These are phyloP conservation scores for Paratinospora sagittata DNA, from an alignment of 164 flowering plant species.

Conservation along the genomic window DNA sequence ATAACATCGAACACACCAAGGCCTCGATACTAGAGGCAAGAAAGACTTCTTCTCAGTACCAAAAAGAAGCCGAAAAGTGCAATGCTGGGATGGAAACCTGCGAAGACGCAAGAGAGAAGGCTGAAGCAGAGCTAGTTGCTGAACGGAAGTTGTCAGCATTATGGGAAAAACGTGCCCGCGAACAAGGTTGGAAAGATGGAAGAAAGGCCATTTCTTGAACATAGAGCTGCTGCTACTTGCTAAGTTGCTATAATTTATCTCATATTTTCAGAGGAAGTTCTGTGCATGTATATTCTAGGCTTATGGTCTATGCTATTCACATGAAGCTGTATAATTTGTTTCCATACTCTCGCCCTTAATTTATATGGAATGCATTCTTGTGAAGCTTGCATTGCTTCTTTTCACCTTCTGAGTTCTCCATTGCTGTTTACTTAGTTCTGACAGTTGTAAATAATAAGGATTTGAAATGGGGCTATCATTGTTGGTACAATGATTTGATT, in stretches of 20 bases:
- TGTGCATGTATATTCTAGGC: neutral
- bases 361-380: neutral
- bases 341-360: neutral
- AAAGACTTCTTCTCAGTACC: conserved; percentile 42
- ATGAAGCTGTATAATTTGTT: conserved; percentile 3
- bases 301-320: conserved; percentile 6
- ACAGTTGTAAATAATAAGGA: neutral
- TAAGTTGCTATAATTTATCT: neutral
- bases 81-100: conserved; percentile 47
- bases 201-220: conserved; percentile 11
- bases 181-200: conserved; percentile 42
- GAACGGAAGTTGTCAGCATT: conserved; percentile 41
- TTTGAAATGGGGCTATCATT: neutral
- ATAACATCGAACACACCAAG: conserved; percentile 29
- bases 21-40: conserved; percentile 26
- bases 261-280: neutral
- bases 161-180: conserved; percentile 61
- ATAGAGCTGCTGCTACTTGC: neutral
- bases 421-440: neutral
- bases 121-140: conserved; percentile 36
- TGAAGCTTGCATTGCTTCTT: neutral
- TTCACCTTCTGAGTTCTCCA: neutral
- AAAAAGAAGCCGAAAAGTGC: conserved; percentile 72
- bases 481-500: neutral
- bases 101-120: conserved; percentile 63